Evolutionary conservation across 164 flowering plant species (phyloP), one percentile per base, ranked within the genome.

Genomic region (Umbilicus rupestris): DNA sequence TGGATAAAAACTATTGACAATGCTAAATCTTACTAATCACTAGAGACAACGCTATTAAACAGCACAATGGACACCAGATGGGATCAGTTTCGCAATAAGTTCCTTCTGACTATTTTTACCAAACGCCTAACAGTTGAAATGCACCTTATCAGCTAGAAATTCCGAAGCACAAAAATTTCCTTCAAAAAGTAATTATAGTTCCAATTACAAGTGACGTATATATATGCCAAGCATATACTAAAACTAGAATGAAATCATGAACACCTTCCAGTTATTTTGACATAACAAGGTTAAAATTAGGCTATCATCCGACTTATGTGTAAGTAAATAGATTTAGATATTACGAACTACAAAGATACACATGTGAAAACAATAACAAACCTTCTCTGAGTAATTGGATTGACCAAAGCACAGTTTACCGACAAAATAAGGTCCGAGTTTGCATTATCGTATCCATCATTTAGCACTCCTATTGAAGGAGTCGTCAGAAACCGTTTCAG

Each of bases 361-460:
- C 66, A 52, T 8, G 29, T 71, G 9, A n/a, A 63, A 75, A 47
- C 39, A 58, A 70, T 64, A 57, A 68, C 79, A 71, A 73, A 95
- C 99, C 99, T 92, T 74, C 72, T 73, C 33, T 83, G 82, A 57
- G 80, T 76, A 2, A 75, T 83, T 47, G 65, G 59, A 78, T 88
- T 86, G 75, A 84, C 63, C 80, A 95, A 77, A 57, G 77, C 81
- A 73, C 52, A 80, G 77, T 95, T 92, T 62, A 85, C 91, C 44
- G 76, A 39, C 70, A 95, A 79, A 63, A 95, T 90, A 50, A 95
- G 89, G 79, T 95, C 98, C 7, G 99, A 92, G 67, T 95, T 92
- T 66, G 80, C 88, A 79, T 95, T 95, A 74, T 95, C 99, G 79
- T 74, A 76, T 72, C 99, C 98, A 81, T 92, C 96, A 80, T 95